These are phyloP conservation scores for Taphrina sp. DNA, from an alignment of 1,139 yeast genomes.

Conservation along the genomic window DNA sequence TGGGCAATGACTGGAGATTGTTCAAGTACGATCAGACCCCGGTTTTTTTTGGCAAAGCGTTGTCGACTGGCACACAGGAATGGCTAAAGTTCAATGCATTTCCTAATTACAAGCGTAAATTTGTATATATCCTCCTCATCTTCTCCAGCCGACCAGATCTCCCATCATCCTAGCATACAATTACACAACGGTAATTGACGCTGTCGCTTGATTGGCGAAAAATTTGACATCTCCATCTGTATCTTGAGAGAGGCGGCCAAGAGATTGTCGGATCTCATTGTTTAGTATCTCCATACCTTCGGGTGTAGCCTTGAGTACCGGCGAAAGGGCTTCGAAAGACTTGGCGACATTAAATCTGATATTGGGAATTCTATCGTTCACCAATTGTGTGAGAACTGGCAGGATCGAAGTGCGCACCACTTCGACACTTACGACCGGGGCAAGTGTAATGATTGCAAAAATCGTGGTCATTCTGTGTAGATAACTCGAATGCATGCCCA, in stretches of 20 bases:
- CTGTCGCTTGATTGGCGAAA: constrained; percentile 52
- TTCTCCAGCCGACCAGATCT: no score
- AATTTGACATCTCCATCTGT: constrained; percentile 85
- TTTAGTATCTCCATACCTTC: constrained; percentile 39
- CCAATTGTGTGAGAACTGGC: constrained; percentile 73
- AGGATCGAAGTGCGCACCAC: constrained; percentile 64
- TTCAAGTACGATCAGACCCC: no score
- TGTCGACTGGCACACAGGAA: no score
- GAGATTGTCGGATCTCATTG: constrained; percentile 57
- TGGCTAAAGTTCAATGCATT: no score
- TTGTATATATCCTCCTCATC: no score
- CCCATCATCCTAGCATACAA: no score
- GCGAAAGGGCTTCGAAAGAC: constrained; percentile 61
- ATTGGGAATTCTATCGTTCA: constrained; percentile 84
- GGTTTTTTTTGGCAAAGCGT: no score
- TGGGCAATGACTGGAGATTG: no score
- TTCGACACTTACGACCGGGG: constrained; percentile 54
- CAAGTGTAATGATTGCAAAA: constrained; percentile 77
- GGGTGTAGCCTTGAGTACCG: constrained; percentile 31
- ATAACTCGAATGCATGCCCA: constrained; percentile 61
- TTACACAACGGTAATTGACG: constrained; percentile 10
- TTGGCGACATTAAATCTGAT: constrained; percentile 93
- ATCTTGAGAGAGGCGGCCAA: constrained; percentile 67
- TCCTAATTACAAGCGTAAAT: no score
- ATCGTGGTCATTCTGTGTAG: constrained; percentile 88